Evolutionary conservation across 345 rosid genomes (phyloP), one percentile per base, ranked within the genome.

Genomic region (Arabis hirsuta): DNA sequence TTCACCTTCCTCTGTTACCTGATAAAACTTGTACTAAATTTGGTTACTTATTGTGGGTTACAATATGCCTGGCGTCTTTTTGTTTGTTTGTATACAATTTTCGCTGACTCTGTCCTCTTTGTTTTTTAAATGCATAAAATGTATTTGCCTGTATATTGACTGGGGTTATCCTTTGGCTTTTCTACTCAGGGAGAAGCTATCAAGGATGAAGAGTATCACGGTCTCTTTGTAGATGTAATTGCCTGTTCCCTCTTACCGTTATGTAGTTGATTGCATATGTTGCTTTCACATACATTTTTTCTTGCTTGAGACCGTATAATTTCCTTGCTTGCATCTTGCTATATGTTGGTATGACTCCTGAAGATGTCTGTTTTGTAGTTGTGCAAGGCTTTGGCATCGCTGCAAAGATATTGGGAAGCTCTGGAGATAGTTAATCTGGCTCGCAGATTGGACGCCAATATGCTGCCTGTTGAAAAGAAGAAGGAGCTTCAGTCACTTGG

Each of bases 401-500:
- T 88, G 78, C 82, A 81, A 76, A 82, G 90, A 77, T 88, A 83
- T 41, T 82, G 87, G 86, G 97, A 94, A 74, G 96, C 96, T 63
- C 80, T 88, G 57, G 92, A 94, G 74, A 83, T 91, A 66, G 84
- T 91, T 62, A 74, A 82, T 59, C 83, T 87, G 36, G 78, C 86
- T 31, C 62, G 81, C 66, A 83, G 80, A 79, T 71, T 85, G 79
- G 86, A 84, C 5, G 64, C 77, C 41, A 78, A 62, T 55, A 73
- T 68, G 77, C 60, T 78, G 7, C 81, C 81, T 61, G 81, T 70
- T 55, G 81, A 85, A 61, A 84, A 46, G 78, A 81, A 86, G 80
- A 86, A 85, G 44, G 93, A 88, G 78, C 95, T 94, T 68, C 92
- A 84, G 67, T 85, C 96, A 38, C 91, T 89, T 73, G 96, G 87